Conservation (phyloP, 1,284 basidiomycete genomes). For the Austroboletus rostrupii region DNA sequence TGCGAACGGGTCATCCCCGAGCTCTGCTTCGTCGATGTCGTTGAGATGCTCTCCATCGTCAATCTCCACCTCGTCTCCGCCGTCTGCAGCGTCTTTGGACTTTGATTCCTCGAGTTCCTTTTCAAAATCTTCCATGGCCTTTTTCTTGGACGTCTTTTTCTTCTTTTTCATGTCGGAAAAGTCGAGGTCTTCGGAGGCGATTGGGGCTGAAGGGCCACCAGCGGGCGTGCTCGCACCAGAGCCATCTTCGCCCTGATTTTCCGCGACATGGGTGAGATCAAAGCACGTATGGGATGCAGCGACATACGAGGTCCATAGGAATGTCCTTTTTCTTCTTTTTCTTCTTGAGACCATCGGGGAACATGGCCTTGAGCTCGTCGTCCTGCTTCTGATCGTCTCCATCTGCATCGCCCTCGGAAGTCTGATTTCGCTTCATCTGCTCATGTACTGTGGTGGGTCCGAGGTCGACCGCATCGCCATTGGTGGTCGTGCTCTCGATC, state of each 20-base stretch:
- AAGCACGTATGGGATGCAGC: background rate
- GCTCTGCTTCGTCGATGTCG: conserved; percentile 70
- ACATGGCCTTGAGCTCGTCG: conserved; percentile 79
- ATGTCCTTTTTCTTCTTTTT: conserved; percentile 92
- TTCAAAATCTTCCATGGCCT: conserved; percentile 83
- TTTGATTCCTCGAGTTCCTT: conserved; percentile 78
- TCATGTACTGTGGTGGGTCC: conserved; percentile 73
- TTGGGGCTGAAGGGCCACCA: conserved; percentile 34
- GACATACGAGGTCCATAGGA: conserved; percentile 74
- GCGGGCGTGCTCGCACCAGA: conserved; percentile 62
- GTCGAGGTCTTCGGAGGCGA: conserved; percentile 64
- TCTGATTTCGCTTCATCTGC: conserved; percentile 53
- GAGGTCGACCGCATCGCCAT: conserved; percentile 67
- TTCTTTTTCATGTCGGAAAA: conserved; percentile 87
- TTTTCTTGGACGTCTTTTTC: conserved; percentile 71
- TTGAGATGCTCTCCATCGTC: conserved; percentile 63
- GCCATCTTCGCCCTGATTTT: conserved; percentile 50
- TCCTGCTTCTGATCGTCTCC: conserved; percentile 51
- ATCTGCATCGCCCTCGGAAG: conserved; percentile 32
- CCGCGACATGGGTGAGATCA: conserved; percentile 8
- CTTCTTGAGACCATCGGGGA: conserved; percentile 81
- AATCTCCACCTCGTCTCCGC: conserved; percentile 54
- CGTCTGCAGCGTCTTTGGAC: conserved; percentile 52
- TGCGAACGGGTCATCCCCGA: conserved; percentile 84
- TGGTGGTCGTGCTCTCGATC: conserved; percentile 63